Base-by-base conservation (phyloP, 2,329 filamentous ascomycete species). In the Paecilomyces variotii region DNA sequence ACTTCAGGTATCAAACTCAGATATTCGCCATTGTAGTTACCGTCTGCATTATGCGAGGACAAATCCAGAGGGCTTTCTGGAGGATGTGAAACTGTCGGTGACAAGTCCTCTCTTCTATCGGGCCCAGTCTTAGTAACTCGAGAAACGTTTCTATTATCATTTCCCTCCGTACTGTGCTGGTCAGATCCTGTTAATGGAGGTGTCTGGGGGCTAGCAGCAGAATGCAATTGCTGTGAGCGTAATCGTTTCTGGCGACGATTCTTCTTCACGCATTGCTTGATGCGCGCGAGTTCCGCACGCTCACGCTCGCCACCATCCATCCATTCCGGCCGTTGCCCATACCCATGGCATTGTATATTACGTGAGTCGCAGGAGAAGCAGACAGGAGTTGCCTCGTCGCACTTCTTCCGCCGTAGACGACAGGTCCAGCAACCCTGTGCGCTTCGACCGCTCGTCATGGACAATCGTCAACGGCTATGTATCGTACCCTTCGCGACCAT, bases 291-390 rank as follows among this genome's bases (percentile, higher is more conserved):
- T 52, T 52, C 50, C 1, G 50, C 50, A 24, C 25, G 50, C 12
- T 52, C 50, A 10, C 50, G 50, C 14, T 60, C 56, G 11, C 56
- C 57, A 28, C 61, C 56, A 30, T 68, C 57, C 62, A 68, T 63
- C 67, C 67, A 68, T n/a, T 55, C 56, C 26, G 67, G 67, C 53
- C 62, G 66, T n/a, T 59, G 55, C 2, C 65, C 65, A 53, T 66
- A 67, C 14, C 67, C 66, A 53, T 67, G 61, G 56, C 67, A 68
- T 30, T 60, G 51, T 32, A 68, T 59, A 26, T 61, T 50, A 26
- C 63, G 59, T 49, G 62, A 59, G 32, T 58, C 59, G 55, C 64
- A 67, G 53, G 50, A 56, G 25, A 53, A 60, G 50, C 64, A 67
- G 14, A 53, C 26, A 25, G 64, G 64, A 10, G 49, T 54, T 11